Conservation (phyloP, 306 rosid species). For the Fagus sylvatica region DNA sequence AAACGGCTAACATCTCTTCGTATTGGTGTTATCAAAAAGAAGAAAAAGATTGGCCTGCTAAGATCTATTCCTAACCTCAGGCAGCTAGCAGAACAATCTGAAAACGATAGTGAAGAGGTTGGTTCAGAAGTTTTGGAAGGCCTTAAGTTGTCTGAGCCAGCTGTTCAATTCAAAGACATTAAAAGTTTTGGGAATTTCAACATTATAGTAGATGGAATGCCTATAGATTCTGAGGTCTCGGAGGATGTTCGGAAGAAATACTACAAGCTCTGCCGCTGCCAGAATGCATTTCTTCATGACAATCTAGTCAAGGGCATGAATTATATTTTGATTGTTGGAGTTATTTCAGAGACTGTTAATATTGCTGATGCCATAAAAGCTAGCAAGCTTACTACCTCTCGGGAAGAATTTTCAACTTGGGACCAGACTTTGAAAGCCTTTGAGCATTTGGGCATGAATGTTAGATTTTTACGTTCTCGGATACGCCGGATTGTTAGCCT, state of each 20-base stretch:
- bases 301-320: constrained; percentile 51
- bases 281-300: constrained; percentile 74
- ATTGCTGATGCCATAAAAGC: constrained; percentile 60
- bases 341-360: constrained; percentile 51
- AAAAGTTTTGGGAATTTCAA: constrained; percentile 52
- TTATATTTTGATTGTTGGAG: constrained; percentile 47
- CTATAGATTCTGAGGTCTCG: constrained; percentile 59
- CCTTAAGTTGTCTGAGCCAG: constrained; percentile 19
- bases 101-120: constrained; percentile 59
- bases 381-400: constrained; percentile 47
- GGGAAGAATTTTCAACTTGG: constrained; percentile 59
- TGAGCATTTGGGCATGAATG: constrained; percentile 73
- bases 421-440: constrained; percentile 68
- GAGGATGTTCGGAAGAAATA: constrained; percentile 55
- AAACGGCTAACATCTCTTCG: constrained; percentile 40
- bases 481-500: constrained; percentile 55
- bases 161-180: constrained; percentile 50
- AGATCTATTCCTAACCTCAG: constrained; percentile 26
- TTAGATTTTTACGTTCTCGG: constrained; percentile 58
- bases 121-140: constrained; percentile 59
- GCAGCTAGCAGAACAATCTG: constrained; percentile 42
- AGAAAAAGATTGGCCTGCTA: constrained; percentile 32
- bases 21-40: constrained; percentile 39
- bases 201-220: constrained; percentile 52
- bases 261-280: constrained; percentile 70